phyloP scores from a whole-genome alignment of 306 rosid species.

The Vigna trinervia region DNA sequence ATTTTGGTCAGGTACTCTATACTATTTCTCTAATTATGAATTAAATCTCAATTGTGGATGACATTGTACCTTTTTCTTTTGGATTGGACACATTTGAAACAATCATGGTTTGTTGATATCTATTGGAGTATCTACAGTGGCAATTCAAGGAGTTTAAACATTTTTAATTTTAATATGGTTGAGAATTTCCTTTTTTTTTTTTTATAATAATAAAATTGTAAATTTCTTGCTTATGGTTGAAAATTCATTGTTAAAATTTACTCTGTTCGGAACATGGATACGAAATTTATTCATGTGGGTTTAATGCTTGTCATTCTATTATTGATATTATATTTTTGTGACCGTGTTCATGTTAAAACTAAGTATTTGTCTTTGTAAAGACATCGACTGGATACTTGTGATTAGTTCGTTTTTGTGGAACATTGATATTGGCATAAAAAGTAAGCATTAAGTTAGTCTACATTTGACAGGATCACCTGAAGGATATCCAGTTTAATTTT shows the following conservation, averaged over 20 bases:
- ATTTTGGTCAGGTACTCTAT: constrained; percentile 87
- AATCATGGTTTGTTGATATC: constrained; percentile 25
- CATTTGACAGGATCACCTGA: constrained; percentile 31
- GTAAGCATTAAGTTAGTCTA: constrained; percentile 10
- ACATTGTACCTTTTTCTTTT: constrained; percentile 4
- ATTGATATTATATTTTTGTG: constrained; percentile 18
- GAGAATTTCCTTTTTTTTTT: constrained; percentile 8
- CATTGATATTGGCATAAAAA: constrained; percentile 15
- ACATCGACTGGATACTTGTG: constrained; percentile 11
- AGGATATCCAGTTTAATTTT: constrained; percentile 34
- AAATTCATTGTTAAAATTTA: constrained; percentile 31
- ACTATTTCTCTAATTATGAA: constrained; percentile 36
- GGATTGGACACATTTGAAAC: constrained; percentile 36
- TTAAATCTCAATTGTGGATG: constrained; percentile 19
- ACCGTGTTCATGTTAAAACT: constrained; percentile 19
- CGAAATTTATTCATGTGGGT: constrained; percentile 28
- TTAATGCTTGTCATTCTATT: constrained; percentile 20
- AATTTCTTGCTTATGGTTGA: constrained; percentile 34
- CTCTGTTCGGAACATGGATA: constrained; percentile 39
- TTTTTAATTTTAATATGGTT: constrained; percentile 25
- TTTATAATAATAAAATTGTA: background rate
- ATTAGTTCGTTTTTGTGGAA: constrained; percentile 19
- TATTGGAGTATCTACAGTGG: constrained; percentile 13
- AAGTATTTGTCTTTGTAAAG: constrained; percentile 19
- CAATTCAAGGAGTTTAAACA: constrained; percentile 18